phyloP scores from a whole-genome alignment of 73 alveolate genomes.

The Paramecium octaurelia region DNA sequence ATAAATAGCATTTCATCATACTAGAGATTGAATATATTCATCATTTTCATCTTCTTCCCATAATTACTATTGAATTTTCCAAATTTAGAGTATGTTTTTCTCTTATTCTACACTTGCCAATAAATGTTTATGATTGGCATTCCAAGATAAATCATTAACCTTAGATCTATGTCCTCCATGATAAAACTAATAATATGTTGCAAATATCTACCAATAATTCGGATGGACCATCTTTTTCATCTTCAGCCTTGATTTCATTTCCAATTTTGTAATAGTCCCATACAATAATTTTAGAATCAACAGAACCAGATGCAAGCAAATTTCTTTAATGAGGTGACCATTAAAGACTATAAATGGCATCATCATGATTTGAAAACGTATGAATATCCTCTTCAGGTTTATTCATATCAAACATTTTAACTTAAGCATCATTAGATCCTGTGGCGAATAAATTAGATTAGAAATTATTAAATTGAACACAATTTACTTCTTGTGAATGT shows the following conservation, averaged over 20 bases:
- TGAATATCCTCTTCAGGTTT: neutral
- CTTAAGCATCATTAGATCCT: neutral
- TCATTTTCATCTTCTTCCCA: constrained; percentile 40
- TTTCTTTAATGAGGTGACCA: constrained; percentile 88
- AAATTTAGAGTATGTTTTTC: constrained; percentile 74
- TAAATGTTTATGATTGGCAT: constrained; percentile 80
- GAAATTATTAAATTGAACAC: constrained; percentile 90
- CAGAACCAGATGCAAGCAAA: constrained; percentile 88
- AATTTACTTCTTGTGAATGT: constrained; percentile 88
- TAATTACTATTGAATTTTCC: neutral
- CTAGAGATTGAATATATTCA: neutral
- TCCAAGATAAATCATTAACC: constrained; percentile 93
- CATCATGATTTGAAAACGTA: neutral
- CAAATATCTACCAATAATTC: constrained; percentile 69
- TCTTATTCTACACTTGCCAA: constrained; percentile 90
- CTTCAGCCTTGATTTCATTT: constrained; percentile 72
- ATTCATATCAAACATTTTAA: constrained; percentile 14
- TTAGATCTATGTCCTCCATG: constrained; percentile 96
- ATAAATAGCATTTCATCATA: neutral
- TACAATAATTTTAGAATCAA: constrained; percentile 94
- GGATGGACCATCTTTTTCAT: constrained; percentile 91
- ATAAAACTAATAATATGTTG: constrained; percentile 56
- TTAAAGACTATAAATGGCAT: constrained; percentile 9
- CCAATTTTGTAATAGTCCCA: constrained; percentile 93
- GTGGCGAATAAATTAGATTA: constrained; percentile 48